Evolutionary conservation across 129 eudicot genomes (phyloP).

Genomic region (Solidago caesia): DNA sequence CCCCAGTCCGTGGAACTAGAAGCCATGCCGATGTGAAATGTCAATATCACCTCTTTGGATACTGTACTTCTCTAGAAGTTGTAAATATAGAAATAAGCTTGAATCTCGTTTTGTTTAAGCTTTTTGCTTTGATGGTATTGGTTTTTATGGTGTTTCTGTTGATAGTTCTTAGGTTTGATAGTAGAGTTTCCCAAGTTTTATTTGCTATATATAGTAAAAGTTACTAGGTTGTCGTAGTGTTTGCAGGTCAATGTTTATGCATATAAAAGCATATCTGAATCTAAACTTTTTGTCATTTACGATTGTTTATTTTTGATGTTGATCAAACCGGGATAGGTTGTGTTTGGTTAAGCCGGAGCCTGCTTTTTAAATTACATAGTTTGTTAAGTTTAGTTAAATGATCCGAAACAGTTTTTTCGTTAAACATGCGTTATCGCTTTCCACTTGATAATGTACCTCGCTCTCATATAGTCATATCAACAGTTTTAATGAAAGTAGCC

Average conservation of each 20-base stretch:
- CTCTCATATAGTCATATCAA: no score
- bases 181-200: not conserved
- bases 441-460: no score
- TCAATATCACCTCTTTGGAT: not conserved
- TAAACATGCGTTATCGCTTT: no score
- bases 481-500: no score
- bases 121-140: not conserved
- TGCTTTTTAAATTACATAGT: no score
- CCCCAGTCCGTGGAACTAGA: conserved; percentile 81
- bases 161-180: not conserved
- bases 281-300: not conserved
- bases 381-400: no score
- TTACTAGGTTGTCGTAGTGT: not conserved
- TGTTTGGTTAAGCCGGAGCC: not conserved
- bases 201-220: not conserved
- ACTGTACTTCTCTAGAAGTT: not conserved
- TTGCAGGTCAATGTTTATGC: not conserved
- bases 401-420: no score
- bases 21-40: not conserved
- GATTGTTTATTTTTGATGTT: not conserved
- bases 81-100: not conserved
- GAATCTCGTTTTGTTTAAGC: not conserved
- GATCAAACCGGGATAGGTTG: not conserved
- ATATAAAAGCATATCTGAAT: not conserved
- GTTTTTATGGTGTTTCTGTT: not conserved